Percentiles rank a stretch among this genome's conserved stretches.
Conservation (phyloP, 371 early-diverging fungal genomes). For the Dinochytrium kinnereticum region DNA sequence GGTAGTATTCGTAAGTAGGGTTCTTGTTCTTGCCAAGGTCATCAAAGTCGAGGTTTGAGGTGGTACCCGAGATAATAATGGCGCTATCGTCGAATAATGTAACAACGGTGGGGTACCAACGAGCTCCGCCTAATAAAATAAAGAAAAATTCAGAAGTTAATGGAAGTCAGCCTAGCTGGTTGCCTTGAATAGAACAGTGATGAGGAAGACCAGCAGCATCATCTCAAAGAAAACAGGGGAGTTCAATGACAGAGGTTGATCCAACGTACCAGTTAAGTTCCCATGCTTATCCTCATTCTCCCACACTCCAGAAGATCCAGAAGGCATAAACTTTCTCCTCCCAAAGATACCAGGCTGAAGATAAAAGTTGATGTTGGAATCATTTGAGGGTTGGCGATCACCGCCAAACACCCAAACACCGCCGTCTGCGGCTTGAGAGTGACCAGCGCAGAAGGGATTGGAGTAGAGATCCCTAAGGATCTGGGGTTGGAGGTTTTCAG, state of each 20-base stretch:
- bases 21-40: constrained; percentile 32
- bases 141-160: too few species aligned
- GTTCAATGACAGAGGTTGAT: too few species aligned
- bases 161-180: too few species aligned
- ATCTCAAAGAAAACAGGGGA: constrained; percentile 2
- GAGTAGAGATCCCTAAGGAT: constrained; percentile 11
- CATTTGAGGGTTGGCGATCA: constrained; percentile 21
- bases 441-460: constrained; percentile 48
- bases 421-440: constrained; percentile 41
- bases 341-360: constrained; percentile 10
- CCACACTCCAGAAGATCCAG: background rate
- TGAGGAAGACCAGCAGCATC: too few species aligned
- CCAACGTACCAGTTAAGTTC: background rate
- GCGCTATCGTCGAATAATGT: constrained; percentile 32
- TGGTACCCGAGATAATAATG: constrained; percentile 33
- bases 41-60: constrained; percentile 34
- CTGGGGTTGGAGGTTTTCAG: constrained; percentile 15
- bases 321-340: constrained; percentile 9
- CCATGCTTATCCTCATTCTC: constrained; percentile 9
- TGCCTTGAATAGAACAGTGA: too few species aligned
- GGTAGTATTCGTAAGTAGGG: constrained; percentile 51
- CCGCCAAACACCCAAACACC: constrained; percentile 37
- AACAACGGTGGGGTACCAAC: constrained; percentile 41
- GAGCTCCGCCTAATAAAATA: constrained; percentile 4
- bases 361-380: background rate